A percentile compares a stretch with the other conserved stretches of the same genome.
Evolutionary conservation across 495 filamentous ascomycete genomes (phyloP).

Genomic region (Aspergillus mulundensis): DNA sequence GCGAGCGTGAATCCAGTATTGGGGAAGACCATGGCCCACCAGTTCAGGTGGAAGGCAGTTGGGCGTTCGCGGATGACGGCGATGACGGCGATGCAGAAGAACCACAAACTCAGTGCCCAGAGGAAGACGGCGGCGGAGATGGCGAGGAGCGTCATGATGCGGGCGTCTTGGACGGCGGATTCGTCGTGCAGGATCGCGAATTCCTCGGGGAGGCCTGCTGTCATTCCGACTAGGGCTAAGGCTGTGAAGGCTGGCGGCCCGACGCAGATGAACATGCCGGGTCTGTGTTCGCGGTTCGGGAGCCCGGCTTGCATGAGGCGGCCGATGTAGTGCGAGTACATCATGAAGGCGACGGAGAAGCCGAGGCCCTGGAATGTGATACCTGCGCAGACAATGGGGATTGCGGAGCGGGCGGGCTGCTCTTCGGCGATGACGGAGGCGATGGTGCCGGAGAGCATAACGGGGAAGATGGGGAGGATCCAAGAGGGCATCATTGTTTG

Average conservation of each 20-base stretch:
- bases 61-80: conserved; percentile 51
- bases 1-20: conserved; percentile 47
- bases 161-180: conserved; percentile 27
- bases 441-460: conserved; percentile 48
- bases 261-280: conserved; percentile 70
- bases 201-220: conserved; percentile 38
- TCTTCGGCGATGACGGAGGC: conserved; percentile 39
- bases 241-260: conserved; percentile 65
- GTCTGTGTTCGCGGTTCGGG: conserved; percentile 44
- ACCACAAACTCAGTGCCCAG: conserved; percentile 69
- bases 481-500: conserved; percentile 47
- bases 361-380: conserved; percentile 46
- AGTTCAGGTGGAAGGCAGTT: conserved; percentile 43
- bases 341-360: conserved; percentile 42
- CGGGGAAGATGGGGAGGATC: conserved; percentile 45
- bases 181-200: conserved; percentile 31
- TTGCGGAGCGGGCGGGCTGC: conserved; percentile 33
- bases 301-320: conserved; percentile 59
- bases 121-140: conserved; percentile 56
- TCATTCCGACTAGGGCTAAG: conserved; percentile 65
- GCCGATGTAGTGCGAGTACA: conserved; percentile 52
- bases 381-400: conserved; percentile 44
- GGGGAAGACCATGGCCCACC: conserved; percentile 52
- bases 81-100: conserved; percentile 58
- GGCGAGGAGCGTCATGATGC: conserved; percentile 45